Evolutionary conservation across 2,329 filamentous ascomycete species (phyloP), one percentile per base, ranked within the genome.

Genomic region (Trichoderma breve): DNA sequence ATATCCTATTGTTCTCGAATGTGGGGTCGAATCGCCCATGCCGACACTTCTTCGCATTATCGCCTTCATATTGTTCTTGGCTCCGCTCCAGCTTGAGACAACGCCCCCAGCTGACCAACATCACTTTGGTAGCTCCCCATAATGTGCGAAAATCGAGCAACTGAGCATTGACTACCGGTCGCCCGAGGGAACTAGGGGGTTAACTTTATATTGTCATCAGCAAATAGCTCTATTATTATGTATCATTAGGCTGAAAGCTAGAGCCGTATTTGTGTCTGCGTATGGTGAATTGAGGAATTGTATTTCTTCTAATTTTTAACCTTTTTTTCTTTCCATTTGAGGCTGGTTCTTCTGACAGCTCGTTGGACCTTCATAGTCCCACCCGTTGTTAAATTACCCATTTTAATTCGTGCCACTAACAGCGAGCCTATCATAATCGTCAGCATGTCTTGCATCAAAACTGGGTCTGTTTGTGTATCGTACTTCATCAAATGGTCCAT

Each of bases 401-500:
- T 61, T 65, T 43, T 83, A 90, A 76, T 88, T 91, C 8, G 89
- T 90, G 71, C 89, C 89, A 74, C 88, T 90, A 18, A 91, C 89
- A 68, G 89, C 89, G 80, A 91, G 82, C 77, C 88, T 87, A 64
- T 72, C 57, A 60, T 55, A 62, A 74, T 71, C 76, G 76, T 74
- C 61, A 73, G 71, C 60, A 61, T 21, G 18, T n/a, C 26, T 69
- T 21, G 18, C 55, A 24, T 26, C 9, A 12, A 9, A 7, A 8
- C 9, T 12, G 4, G 9, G 11, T 24, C 14, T 34, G 39, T 4
- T 26, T 18, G 30, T 2, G 5, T 18, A 34, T 9, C 91, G 83
- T 86, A 95, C 93, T 99, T 99, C 96, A 99, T 99, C 81, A 99
- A 86, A 84, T 98, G 95, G 79, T 99, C 96, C 96, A 99, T 99